Evolutionary conservation across 805 yeast genomes (phyloP), one percentile per base, ranked within the genome.

Genomic region (Candida alai): DNA sequence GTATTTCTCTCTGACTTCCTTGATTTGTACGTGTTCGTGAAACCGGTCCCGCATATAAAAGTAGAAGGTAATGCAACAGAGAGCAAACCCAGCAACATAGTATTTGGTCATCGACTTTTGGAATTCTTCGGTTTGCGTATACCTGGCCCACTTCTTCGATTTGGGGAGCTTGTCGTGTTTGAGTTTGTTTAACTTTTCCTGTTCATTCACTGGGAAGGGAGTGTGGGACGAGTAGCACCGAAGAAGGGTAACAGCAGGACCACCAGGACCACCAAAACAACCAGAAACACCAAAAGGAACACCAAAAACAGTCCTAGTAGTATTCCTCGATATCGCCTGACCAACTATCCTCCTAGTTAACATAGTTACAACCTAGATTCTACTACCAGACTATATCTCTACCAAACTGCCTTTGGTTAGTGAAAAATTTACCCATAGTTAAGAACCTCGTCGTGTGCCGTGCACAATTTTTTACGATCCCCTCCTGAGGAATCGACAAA

Each of bases 21-120:
- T 71, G 39, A 77, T 59, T 48, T 81, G 86, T 38, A 73, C 64
- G 41, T 84, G 90, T 56, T 78, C 78, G 28, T 66, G 59, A 53
- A 74, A 83, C 32, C 82, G 54, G 48, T 81, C 83, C 46, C 76
- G 67, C 77, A 83, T 79, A 52, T 79, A 78, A 49, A 70, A 70
- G 37, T 75, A 68, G 34, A 86, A 84, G 37, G 79, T 73, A 14
- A 73, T 62, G 19, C 78, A 53, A 48, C 80, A 73, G 7, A 72
- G 60, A 2, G 66, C 65, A 51, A 82, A 82, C 2, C 76, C 71
- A n/a, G 73, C 75, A 26, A 84, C 51, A 42, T 82, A 74, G 51
- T 70, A 76, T 45, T 75, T 74, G 5, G 88, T 79, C 67, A 82
- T 47, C 32, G 72, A 70, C 47, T 72, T 77, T 40, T 75, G 73